A percentile compares a stretch with the other conserved stretches of the same genome.
Conservation (phyloP, 1,139 yeast species). For the Pichia cactophila region DNA sequence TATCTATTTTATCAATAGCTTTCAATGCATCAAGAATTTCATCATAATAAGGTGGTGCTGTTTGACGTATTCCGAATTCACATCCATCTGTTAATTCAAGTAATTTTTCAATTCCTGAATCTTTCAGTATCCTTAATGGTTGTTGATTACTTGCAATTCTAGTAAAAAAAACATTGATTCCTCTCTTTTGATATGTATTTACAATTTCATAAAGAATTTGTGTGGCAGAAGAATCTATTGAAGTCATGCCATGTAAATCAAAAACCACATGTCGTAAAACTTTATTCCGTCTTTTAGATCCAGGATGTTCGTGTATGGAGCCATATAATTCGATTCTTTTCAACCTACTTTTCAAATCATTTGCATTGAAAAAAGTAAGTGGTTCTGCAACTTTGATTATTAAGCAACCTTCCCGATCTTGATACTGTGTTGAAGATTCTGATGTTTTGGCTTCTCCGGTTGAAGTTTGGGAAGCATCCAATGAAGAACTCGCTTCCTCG, state of each 20-base stretch:
- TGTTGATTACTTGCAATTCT: slow-evolving; percentile 39
- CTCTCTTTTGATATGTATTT: slow-evolving; percentile 44
- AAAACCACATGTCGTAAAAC: slow-evolving; percentile 51
- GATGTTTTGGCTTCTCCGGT: background rate
- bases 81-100: slow-evolving; percentile 18
- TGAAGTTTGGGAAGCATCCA: background rate
- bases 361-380: slow-evolving; percentile 82
- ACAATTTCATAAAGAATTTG: slow-evolving; percentile 63
- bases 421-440: slow-evolving; percentile 32
- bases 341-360: slow-evolving; percentile 69
- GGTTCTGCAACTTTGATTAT: slow-evolving; percentile 91
- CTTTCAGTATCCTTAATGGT: slow-evolving; percentile 18
- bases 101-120: slow-evolving; percentile 23
- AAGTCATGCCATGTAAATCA: slow-evolving; percentile 82
- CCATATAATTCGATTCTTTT: slow-evolving; percentile 80
- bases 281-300: slow-evolving; percentile 30
- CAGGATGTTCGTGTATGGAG: slow-evolving; percentile 78
- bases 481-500: background rate
- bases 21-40: slow-evolving; percentile 29
- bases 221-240: slow-evolving; percentile 80
- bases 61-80: slow-evolving; percentile 22
- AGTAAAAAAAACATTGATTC: slow-evolving; percentile 57
- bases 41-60: slow-evolving; percentile 24
- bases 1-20: slow-evolving; percentile 26
- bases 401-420: slow-evolving; percentile 78